Percentiles rank a stretch among this genome's conserved stretches.
Evolutionary conservation across 2,329 filamentous ascomycete genomes (phyloP).

Genomic region (Phyllosticta ampelicida): DNA sequence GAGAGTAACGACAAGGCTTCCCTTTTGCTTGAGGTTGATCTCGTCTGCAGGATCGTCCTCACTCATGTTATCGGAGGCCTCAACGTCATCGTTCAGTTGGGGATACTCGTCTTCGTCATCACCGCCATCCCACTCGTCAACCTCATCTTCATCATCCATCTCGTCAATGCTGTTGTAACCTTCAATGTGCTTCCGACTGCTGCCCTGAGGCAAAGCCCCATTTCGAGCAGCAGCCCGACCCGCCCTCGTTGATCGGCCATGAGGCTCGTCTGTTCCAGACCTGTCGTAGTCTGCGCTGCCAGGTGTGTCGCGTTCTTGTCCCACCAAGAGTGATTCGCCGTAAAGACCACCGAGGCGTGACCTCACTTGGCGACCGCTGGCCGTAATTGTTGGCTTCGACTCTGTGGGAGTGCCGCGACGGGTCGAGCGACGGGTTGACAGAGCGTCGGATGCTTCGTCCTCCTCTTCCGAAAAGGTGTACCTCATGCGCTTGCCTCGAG

Average conservation of each 20-base stretch:
- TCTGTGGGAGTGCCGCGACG: slow-evolving; percentile 68
- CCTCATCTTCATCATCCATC: slow-evolving; percentile 57
- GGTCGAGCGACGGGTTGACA: slow-evolving; percentile 52
- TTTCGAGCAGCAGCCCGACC: slow-evolving; percentile 19
- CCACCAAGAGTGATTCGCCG: slow-evolving; percentile 49
- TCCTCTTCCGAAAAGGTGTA: slow-evolving; percentile 94
- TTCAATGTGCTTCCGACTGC: slow-evolving; percentile 39
- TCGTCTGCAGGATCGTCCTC: slow-evolving; percentile 32
- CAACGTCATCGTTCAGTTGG: slow-evolving; percentile 49
- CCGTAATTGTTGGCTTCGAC: slow-evolving; percentile 56
- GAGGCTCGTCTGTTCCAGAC: slow-evolving; percentile 34
- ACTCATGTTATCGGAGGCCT: slow-evolving; percentile 25
- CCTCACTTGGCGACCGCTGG: slow-evolving; percentile 77
- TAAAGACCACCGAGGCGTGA: slow-evolving; percentile 54
- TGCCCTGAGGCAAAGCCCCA: slow-evolving; percentile 16
- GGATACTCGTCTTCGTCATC: slow-evolving; percentile 59
- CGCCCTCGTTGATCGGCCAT: slow-evolving; percentile 34
- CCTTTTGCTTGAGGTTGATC: slow-evolving; percentile 1
- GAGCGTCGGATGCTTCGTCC: slow-evolving; percentile 50
- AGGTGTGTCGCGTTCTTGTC: slow-evolving; percentile 31
- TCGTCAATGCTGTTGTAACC: slow-evolving; percentile 51
- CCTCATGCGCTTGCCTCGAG: slow-evolving; percentile 88
- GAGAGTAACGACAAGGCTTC: slow-evolving; percentile 3
- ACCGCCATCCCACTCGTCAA: slow-evolving; percentile 61
- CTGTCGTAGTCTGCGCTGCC: slow-evolving; percentile 35